Conservation (phyloP, 306 rosid species). For the Macrotyloma uniflorum region DNA sequence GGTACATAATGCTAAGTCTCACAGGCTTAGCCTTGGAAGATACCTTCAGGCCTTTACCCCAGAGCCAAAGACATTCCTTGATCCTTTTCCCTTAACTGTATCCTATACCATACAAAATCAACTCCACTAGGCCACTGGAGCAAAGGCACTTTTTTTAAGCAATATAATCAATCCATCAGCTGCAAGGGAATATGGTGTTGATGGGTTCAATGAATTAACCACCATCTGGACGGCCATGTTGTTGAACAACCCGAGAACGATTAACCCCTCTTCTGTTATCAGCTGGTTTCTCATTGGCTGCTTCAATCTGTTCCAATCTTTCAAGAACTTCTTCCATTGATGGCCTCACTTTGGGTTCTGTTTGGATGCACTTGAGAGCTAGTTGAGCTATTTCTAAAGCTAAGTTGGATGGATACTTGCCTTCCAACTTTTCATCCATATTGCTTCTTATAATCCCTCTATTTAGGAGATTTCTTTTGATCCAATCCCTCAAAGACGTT, state of each 20-base stretch:
- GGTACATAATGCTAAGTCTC: neutral
- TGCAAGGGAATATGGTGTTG: neutral
- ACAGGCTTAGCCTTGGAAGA: neutral
- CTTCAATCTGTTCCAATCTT: constrained; percentile 62
- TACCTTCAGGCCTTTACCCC: neutral
- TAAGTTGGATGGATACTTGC: constrained; percentile 74
- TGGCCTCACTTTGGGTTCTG: constrained; percentile 71
- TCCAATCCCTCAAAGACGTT: constrained; percentile 60
- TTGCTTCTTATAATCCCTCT: constrained; percentile 60
- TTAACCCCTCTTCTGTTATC: constrained; percentile 45
- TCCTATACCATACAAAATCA: neutral
- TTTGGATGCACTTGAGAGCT: constrained; percentile 68
- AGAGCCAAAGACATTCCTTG: neutral
- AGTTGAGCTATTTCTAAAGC: constrained; percentile 68
- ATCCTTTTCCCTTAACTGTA: neutral
- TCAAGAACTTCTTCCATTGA: constrained; percentile 84
- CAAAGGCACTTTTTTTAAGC: constrained; percentile 5
- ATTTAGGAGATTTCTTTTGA: constrained; percentile 65
- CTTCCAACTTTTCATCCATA: constrained; percentile 81
- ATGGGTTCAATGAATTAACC: constrained; percentile 23
- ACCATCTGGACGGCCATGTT: constrained; percentile 44
- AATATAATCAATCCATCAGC: neutral
- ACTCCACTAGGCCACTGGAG: constrained; percentile 2
- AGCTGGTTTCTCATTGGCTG: constrained; percentile 56
- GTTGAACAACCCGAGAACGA: constrained; percentile 41